phyloP scores from a whole-genome alignment of 1,284 basidiomycete genomes.

The Chalciporus piperatoides region DNA sequence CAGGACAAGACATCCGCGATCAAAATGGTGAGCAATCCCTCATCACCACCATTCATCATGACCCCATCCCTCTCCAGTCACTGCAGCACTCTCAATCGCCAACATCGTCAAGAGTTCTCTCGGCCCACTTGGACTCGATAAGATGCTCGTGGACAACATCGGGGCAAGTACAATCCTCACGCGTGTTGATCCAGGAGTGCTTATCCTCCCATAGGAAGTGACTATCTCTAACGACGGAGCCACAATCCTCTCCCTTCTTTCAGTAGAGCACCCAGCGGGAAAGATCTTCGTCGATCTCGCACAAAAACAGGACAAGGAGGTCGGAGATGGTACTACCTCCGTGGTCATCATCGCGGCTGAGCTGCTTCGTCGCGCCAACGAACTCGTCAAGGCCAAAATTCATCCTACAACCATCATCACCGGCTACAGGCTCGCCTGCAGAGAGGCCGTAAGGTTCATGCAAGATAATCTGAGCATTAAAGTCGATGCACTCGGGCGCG shows the following conservation, averaged over 20 bases:
- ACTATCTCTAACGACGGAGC: conserved; percentile 99
- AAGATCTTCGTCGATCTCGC: conserved; percentile 97
- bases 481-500: conserved; percentile 88
- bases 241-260: conserved; percentile 90
- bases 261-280: conserved; percentile 93
- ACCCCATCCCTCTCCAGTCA: conserved; percentile 51
- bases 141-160: conserved; percentile 99
- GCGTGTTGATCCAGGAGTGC: neutral
- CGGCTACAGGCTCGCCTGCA: conserved; percentile 95
- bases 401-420: conserved; percentile 99
- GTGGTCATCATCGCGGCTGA: conserved; percentile 98
- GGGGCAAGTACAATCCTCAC: conserved; percentile 55
- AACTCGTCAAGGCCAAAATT: conserved; percentile 97
- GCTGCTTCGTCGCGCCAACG: conserved; percentile 92
- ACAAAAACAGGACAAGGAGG: conserved; percentile 99
- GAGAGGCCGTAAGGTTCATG: conserved; percentile 98
- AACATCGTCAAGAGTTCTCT: conserved; percentile 98
- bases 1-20: conserved; percentile 94
- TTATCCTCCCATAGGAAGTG: conserved; percentile 68
- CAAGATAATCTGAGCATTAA: conserved; percentile 96
- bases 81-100: conserved; percentile 94
- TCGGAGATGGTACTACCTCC: conserved; percentile 98
- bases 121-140: conserved; percentile 93
- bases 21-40: conserved; percentile 72
- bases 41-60: conserved; percentile 9